Conservation (phyloP, 2,329 filamentous ascomycete genomes). For the Sarocladium strictum region DNA sequence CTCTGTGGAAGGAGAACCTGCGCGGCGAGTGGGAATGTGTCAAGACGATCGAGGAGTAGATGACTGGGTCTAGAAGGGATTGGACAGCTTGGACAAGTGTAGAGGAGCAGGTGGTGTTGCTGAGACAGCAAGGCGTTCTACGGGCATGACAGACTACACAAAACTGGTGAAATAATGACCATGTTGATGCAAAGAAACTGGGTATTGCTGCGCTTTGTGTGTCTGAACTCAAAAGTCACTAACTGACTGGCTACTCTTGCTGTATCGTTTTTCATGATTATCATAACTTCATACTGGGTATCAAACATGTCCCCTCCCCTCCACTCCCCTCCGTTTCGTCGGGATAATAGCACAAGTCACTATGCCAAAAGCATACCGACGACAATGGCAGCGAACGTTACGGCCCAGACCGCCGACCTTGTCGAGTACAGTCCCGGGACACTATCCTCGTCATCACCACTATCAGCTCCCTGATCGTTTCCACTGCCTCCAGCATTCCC, state of each 20-base stretch:
- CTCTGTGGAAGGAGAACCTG: conserved; percentile 96
- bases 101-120: background rate
- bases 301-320: background rate
- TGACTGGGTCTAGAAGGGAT: background rate
- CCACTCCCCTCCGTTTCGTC: too few relatives aligned
- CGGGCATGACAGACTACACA: conserved; percentile 17
- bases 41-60: conserved; percentile 87
- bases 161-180: conserved; percentile 10
- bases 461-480: conserved; percentile 7
- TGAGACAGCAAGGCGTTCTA: conserved; percentile 29
- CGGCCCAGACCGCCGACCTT: conserved; percentile 16
- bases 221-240: background rate
- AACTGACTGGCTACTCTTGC: background rate
- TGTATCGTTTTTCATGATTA: background rate
- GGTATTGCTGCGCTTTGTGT: conserved; percentile 4
- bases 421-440: conserved; percentile 16
- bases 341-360: background rate
- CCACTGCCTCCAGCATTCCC: background rate
- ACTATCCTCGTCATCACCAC: conserved; percentile 14
- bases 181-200: conserved; percentile 5
- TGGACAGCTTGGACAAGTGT: background rate
- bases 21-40: conserved; percentile 96
- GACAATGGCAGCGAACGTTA: conserved; percentile 21
- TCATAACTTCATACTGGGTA: conserved; percentile 5
- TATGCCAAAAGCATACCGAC: conserved; percentile 23